These are phyloP conservation scores for Botrytis medusae DNA, from an alignment of 2,329 filamentous ascomycete species.

Conservation along the genomic window DNA sequence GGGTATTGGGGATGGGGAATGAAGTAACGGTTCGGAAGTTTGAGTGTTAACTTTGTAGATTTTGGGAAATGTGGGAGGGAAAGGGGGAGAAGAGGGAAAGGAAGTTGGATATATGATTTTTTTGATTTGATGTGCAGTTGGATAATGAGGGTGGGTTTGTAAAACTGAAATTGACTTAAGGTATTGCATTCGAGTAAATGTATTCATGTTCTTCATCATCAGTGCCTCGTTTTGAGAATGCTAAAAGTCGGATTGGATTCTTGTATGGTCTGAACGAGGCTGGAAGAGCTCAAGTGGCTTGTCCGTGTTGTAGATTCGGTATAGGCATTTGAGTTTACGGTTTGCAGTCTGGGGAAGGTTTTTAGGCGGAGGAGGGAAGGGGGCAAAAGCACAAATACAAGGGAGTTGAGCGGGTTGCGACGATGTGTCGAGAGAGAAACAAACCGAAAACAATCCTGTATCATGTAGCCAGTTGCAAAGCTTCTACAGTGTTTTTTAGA, in stretches of 20 bases:
- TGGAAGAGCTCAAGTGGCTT: not conserved
- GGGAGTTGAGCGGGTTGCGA: no score
- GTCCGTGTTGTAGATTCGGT: not conserved
- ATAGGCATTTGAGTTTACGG: not conserved
- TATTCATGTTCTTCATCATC: not conserved
- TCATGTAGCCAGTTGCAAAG: not conserved
- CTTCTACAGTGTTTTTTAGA: no score
- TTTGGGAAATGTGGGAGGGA: not conserved
- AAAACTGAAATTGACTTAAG: no score
- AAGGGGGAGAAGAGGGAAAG: not conserved
- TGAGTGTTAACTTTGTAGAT: not conserved
- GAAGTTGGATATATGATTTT: not conserved
- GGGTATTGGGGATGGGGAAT: not conserved
- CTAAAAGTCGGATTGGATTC: not conserved
- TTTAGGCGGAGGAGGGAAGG: no score
- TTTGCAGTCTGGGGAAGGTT: no score
- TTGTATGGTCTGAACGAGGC: not conserved
- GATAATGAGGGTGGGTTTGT: no score
- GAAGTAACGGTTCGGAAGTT: not conserved
- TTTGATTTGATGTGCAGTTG: not conserved
- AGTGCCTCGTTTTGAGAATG: not conserved
- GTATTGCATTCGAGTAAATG: no score
- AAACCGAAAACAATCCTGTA: not conserved
- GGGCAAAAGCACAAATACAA: not conserved
- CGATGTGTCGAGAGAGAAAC: not conserved